Percentiles rank a stretch among this genome's conserved stretches.
Evolutionary conservation across 2,329 filamentous ascomycete genomes (phyloP).

Genomic region (Incumbomyces lentus): DNA sequence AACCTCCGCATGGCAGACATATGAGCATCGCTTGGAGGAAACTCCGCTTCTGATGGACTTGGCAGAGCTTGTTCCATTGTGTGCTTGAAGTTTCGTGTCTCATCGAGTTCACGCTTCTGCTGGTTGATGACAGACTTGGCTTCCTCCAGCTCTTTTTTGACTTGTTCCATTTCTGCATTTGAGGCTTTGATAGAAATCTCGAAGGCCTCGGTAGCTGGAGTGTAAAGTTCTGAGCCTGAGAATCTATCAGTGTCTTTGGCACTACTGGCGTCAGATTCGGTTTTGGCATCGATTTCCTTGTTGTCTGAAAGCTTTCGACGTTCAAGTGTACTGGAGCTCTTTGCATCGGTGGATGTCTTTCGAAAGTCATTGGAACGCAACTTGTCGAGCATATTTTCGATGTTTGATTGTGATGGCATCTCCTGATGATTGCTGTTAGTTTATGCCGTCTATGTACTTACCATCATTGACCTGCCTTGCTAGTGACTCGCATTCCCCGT

Average conservation of each 20-base stretch:
- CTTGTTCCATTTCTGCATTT: constrained; percentile 42
- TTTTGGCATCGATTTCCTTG: constrained; percentile 44
- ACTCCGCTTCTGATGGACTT: constrained; percentile 43
- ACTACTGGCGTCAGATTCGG: constrained; percentile 12
- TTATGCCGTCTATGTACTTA: background rate
- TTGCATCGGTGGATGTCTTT: constrained; percentile 14
- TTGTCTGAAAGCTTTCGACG: constrained; percentile 38
- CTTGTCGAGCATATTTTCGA: constrained; percentile 52
- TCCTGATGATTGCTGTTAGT: background rate
- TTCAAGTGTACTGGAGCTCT: constrained; percentile 1
- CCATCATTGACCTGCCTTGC: constrained; percentile 14
- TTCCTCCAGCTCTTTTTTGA: constrained; percentile 47
- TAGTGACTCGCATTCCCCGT: constrained; percentile 20
- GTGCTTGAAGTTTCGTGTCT: constrained; percentile 50
- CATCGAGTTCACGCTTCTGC: constrained; percentile 52
- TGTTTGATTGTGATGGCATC: constrained; percentile 25
- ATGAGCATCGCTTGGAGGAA: constrained; percentile 16
- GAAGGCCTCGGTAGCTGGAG: constrained; percentile 30
- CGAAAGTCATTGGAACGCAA: constrained; percentile 29
- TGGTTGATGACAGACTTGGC: constrained; percentile 49
- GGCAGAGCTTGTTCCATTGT: constrained; percentile 50
- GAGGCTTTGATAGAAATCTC: constrained; percentile 23
- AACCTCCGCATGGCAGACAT: constrained; percentile 1
- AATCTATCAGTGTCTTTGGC: constrained; percentile 22
- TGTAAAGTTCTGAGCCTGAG: constrained; percentile 28